phyloP scores from a whole-genome alignment of 2,329 filamentous ascomycete species.

The Exophiala spinifera region DNA sequence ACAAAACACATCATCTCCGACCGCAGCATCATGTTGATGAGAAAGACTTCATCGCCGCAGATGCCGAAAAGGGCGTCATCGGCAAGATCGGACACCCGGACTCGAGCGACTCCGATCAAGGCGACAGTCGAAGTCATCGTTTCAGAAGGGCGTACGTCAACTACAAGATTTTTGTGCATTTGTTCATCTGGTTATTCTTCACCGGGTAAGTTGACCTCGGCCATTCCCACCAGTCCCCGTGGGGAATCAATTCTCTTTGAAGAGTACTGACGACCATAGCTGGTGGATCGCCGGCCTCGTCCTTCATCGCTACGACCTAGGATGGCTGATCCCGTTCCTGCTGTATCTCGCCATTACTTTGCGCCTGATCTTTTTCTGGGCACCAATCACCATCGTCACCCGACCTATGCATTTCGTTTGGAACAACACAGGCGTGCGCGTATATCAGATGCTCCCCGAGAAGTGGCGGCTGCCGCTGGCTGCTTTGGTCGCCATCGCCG shows the following conservation, averaged over 20 bases:
- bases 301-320: conserved; percentile 67
- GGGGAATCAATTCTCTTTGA: not conserved
- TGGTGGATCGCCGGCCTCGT: conserved; percentile 78
- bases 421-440: conserved; percentile 60
- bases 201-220: conserved; percentile 21
- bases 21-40: conserved; percentile 23
- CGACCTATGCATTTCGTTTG: conserved; percentile 66
- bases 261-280: conserved; percentile 10
- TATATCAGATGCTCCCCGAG: conserved; percentile 63
- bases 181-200: conserved; percentile 32
- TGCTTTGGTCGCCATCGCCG: conserved; percentile 61
- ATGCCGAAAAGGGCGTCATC: conserved; percentile 45
- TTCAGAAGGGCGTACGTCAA: conserved; percentile 43
- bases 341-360: conserved; percentile 72
- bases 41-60: conserved; percentile 29
- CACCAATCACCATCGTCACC: conserved; percentile 65
- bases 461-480: conserved; percentile 62
- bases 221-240: not conserved
- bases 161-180: conserved; percentile 48
- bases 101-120: conserved; percentile 34
- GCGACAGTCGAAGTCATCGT: conserved; percentile 34
- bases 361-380: conserved; percentile 69
- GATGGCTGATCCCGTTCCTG: conserved; percentile 82
- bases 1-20: conserved; percentile 37
- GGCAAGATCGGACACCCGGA: conserved; percentile 24